Base-by-base conservation (phyloP, 2,329 filamentous ascomycete genomes). In the Pseudogymnoascus pannorum region DNA sequence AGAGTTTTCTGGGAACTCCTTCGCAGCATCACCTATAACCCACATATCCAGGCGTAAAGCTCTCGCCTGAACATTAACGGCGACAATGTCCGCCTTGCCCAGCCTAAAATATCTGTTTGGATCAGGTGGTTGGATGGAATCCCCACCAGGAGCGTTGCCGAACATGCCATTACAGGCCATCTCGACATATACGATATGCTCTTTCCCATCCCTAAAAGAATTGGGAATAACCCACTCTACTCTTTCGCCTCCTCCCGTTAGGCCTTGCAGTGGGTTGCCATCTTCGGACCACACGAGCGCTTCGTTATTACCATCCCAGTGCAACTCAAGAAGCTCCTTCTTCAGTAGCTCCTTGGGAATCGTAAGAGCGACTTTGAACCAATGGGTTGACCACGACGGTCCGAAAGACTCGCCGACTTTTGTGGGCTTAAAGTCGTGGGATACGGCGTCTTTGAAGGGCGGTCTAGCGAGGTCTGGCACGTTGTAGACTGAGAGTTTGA, bases 151-250 rank as follows among this genome's bases (percentile, higher is more conserved):
- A 0, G 92, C 88, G 73, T 96, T 96, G 68, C 94, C 94, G 76
- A 97, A 97, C 92, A 97, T 97, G 74, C 88, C 87, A 74, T 99
- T 99, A 77, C 94, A 97, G 18, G 94, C 94, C 90, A 97, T 96
- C 77, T 99, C 94, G 66, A 99, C 87, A 74, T 97, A 99, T 69
- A 99, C 89, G 16, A 82, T 85, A 73, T 97, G 92, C 69, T 92
- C 84, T 72, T 93, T 86, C 60, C 91, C 92, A 73, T 96, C 90
- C 64, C 89, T 84, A 76, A 89, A 96, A 14, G 79, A 79, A 58
- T 90, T 79, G 7, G 94, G 93, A 48, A 99, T 80, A 63, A 96
- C 85, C 92, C 93, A 99, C 75, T 97, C 92, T 14, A 87, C 82
- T 60, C 94, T 84, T 71, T 99, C 94, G 40, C 90, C 91, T 61